Evolutionary conservation across 257 asterid genomes (phyloP), one percentile per base, ranked within the genome.

Genomic region (Rehmannia glutinosa): DNA sequence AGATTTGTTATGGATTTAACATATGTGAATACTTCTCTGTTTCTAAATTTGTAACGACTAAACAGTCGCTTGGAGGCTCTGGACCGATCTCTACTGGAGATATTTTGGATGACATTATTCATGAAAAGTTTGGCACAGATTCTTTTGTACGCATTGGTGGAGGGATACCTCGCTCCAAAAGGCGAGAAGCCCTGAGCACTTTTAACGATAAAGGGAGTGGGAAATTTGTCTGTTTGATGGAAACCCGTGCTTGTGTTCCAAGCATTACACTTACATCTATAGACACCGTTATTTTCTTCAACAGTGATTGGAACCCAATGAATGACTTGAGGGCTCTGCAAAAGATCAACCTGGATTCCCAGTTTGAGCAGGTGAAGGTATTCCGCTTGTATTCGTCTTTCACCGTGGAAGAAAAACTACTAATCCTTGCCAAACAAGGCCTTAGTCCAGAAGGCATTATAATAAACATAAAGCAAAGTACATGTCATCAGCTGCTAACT

Each of bases 261-360:
- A 78, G 86, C 75, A 62, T 72, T 8, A 76, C 72, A 46, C 81
- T 88, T 25, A 49, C 53, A 11, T 78, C 78, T 13, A 33, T 86
- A 32, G 94, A 88, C 74, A 27, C 68, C 3, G 70, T 86, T 28
- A 69, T 86, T 49, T 43, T 86, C 42, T 86, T 86, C 76, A 82
- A 83, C 77, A 83, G 89, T 74, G 86, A 84, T 72, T 86, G 87
- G 86, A 90, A 86, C 51, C 89, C 96, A 33, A 42, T 51, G 46
- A 84, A 79, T 66, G 94, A 88, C 69, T 67, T 86, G 54, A 83
- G 77, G 73, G 82, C 86, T 51, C 75, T 86, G 71, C 83, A 77
- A 70, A 84, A 35, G 82, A 66, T 86, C 61, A 63, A 73, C 10
- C 70, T 86, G 50, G 68, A 72, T 60, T 84, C 94, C 24, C 77